Evolutionary conservation across 108 stramenopile genomes (phyloP).

Genomic region (Conticribra weissflogii): DNA sequence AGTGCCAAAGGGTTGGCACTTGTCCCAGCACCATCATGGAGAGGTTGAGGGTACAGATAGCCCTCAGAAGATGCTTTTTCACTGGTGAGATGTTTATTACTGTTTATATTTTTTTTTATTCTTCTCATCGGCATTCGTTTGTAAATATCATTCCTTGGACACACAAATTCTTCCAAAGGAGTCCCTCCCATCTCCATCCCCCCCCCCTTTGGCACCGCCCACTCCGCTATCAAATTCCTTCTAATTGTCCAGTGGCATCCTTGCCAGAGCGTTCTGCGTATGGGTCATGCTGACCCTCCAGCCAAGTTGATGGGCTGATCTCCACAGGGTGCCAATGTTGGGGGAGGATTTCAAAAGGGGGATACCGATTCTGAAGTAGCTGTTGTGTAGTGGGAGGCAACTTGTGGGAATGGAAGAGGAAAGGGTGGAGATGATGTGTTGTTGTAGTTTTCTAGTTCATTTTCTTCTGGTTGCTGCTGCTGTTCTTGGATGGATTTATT

Average conservation of each 20-base stretch:
- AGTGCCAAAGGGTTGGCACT: no score
- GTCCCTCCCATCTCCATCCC: conserved; percentile 57
- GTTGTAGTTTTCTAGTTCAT: conserved; percentile 2
- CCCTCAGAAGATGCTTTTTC: no score
- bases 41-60: no score
- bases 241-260: conserved; percentile 51
- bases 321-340: conserved; percentile 45
- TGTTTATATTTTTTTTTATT: no score
- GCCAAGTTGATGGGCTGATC: conserved; percentile 45
- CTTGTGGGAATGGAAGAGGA: conserved; percentile 23
- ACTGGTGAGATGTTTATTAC: no score
- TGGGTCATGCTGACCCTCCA: conserved; percentile 34
- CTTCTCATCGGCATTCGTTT: no score
- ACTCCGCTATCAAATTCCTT: conserved; percentile 35
- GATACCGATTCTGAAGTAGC: conserved; percentile 49
- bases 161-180: conserved; percentile 38
- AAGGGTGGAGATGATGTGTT: conserved; percentile 1
- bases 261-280: conserved; percentile 36
- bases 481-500: conserved; percentile 21
- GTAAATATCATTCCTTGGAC: conserved; percentile 53
- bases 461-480: conserved; percentile 31
- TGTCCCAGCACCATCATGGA: no score
- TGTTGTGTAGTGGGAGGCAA: conserved; percentile 10
- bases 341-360: conserved; percentile 34
- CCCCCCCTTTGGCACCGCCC: conserved; percentile 35